Evolutionary conservation across 2,329 filamentous ascomycete species (phyloP).

Genomic region (Calycina marina): DNA sequence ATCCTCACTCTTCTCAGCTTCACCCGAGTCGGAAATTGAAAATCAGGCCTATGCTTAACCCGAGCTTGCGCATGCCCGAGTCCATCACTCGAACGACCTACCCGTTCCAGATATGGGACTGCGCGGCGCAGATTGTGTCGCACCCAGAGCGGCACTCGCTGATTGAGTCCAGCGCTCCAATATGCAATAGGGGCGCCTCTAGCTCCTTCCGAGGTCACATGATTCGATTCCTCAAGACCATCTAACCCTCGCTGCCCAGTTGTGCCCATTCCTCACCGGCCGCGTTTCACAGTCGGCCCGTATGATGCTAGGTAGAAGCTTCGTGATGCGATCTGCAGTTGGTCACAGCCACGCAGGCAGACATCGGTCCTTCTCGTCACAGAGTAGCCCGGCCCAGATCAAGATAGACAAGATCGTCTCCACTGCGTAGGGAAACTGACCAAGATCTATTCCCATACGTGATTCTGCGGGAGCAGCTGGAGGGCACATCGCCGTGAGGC

Average conservation of each 20-base stretch:
- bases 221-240: background rate
- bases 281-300: constrained; percentile 2
- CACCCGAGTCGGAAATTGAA: background rate
- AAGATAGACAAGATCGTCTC: constrained; percentile 6
- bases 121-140: background rate
- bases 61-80: background rate
- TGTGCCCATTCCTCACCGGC: background rate
- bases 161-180: background rate
- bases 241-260: background rate
- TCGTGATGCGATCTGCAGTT: constrained; percentile 5
- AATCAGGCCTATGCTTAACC: background rate
- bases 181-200: background rate
- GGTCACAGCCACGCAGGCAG: constrained; percentile 4
- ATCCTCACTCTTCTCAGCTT: background rate
- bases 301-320: constrained; percentile 5
- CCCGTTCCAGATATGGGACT: background rate
- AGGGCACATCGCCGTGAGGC: background rate
- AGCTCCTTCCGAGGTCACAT: constrained; percentile 3
- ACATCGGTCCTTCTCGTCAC: constrained; percentile 3
- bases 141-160: background rate
- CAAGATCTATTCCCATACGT: constrained; percentile 2
- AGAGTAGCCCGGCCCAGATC: constrained; percentile 5
- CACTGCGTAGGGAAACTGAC: constrained; percentile 4
- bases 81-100: background rate
- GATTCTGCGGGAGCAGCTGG: background rate